Conservation (phyloP, 1,284 basidiomycete species). For the Microbotryum lychnidis-dioicae region DNA sequence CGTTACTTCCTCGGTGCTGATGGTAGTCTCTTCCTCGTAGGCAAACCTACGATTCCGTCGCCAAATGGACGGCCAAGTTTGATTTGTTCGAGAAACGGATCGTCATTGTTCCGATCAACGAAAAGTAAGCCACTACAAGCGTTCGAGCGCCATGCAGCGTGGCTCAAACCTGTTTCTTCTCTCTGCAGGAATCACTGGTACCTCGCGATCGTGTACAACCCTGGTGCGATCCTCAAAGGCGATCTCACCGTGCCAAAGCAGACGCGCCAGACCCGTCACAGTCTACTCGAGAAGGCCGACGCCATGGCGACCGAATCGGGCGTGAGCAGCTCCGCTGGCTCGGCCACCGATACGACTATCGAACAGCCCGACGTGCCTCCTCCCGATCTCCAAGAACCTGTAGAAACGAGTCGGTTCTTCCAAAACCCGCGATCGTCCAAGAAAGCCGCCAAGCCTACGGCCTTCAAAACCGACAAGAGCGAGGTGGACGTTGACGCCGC, state of each 20-base stretch:
- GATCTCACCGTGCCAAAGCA: not conserved
- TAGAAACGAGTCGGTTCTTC: no score
- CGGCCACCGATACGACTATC: no score
- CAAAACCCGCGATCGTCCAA: no score
- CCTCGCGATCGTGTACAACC: conserved; percentile 83
- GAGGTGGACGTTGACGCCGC: no score
- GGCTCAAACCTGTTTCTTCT: not conserved
- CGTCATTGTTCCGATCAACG: conserved; percentile 92
- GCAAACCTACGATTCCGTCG: conserved; percentile 66
- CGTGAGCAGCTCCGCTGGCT: not conserved
- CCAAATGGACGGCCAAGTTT: conserved; percentile 80
- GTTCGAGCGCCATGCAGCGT: not conserved
- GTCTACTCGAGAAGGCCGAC: conserved; percentile 2
- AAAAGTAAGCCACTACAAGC: conserved; percentile 54
- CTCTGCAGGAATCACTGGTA: conserved; percentile 83
- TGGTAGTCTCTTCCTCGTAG: not conserved
- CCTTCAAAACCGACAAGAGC: no score
- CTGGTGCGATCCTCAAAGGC: conserved; percentile 46
- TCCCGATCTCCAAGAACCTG: no score
- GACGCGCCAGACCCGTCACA: not conserved
- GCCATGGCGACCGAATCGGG: not conserved
- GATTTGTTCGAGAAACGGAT: conserved; percentile 86
- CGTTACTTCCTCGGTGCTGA: not conserved
- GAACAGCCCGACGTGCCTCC: no score
- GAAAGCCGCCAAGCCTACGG: no score